phyloP scores from a whole-genome alignment of 2,329 filamentous ascomycete genomes.

The Cordyceps javanica region DNA sequence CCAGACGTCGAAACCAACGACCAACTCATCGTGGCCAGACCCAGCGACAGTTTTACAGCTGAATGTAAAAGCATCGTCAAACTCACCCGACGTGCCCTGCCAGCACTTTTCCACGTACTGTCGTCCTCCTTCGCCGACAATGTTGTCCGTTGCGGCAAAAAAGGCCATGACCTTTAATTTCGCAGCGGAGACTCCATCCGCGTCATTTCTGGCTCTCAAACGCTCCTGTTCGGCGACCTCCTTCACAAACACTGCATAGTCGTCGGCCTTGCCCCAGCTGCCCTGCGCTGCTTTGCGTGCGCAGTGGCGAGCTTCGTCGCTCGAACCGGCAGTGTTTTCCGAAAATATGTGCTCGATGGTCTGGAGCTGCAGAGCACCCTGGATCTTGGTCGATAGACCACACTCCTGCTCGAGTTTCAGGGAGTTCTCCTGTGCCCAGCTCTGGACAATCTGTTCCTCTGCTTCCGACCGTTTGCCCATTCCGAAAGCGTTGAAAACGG shows the following conservation, averaged over 20 bases:
- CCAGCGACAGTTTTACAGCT: background rate
- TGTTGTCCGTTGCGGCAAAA: slow-evolving; percentile 9
- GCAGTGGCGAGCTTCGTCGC: slow-evolving; percentile 9
- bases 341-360: slow-evolving; percentile 10
- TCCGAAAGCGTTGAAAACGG: background rate
- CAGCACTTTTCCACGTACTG: slow-evolving; percentile 9
- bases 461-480: background rate
- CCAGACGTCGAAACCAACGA: slow-evolving; percentile 3
- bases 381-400: background rate
- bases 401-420: background rate
- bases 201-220: background rate
- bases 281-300: slow-evolving; percentile 3
- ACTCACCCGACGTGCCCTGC: background rate
- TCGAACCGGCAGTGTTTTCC: slow-evolving; percentile 6
- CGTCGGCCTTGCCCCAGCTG: slow-evolving; percentile 9
- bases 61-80: slow-evolving; percentile 7
- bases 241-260: slow-evolving; percentile 6
- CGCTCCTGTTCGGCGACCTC: slow-evolving; percentile 4
- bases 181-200: background rate
- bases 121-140: slow-evolving; percentile 7
- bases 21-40: slow-evolving; percentile 8
- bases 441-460: background rate
- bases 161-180: slow-evolving; percentile 6
- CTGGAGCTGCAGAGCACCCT: slow-evolving; percentile 2
- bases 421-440: background rate